Conservation (phyloP, 129 eudicot genomes). For the Flaveria sonorensis region DNA sequence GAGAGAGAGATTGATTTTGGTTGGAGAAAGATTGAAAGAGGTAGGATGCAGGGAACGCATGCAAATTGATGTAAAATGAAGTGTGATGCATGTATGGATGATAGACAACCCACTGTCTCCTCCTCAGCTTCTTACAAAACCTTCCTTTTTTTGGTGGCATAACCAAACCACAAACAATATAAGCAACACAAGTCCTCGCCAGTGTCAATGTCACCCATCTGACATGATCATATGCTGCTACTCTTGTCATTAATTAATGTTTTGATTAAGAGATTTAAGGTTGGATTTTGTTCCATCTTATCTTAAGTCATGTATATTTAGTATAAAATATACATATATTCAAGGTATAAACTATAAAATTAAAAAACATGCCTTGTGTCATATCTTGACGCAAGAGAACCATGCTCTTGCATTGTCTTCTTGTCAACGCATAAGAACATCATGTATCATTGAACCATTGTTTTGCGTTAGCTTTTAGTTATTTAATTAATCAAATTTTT, state of each 20-base stretch:
- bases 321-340: background rate
- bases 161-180: conserved; percentile 32
- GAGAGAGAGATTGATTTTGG: background rate
- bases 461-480: too few relatives aligned
- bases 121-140: conserved; percentile 33
- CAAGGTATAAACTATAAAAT: background rate
- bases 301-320: background rate
- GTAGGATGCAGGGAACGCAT: conserved; percentile 24
- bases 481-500: too few relatives aligned
- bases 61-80: conserved; percentile 31
- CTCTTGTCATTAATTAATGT: background rate
- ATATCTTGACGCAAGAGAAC: too few relatives aligned
- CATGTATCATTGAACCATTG: too few relatives aligned
- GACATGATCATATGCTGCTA: conserved; percentile 1
- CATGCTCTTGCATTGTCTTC: too few relatives aligned
- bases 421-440: too few relatives aligned
- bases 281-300: background rate
- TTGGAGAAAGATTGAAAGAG: conserved; percentile 12
- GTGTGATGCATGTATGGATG: conserved; percentile 35
- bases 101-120: conserved; percentile 39
- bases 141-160: conserved; percentile 22
- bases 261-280: too few relatives aligned
- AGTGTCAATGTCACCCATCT: conserved; percentile 34
- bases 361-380: too few relatives aligned
- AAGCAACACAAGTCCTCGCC: conserved; percentile 24